Conservation (phyloP, 345 rosid species). For the Eutrema yunnanense region DNA sequence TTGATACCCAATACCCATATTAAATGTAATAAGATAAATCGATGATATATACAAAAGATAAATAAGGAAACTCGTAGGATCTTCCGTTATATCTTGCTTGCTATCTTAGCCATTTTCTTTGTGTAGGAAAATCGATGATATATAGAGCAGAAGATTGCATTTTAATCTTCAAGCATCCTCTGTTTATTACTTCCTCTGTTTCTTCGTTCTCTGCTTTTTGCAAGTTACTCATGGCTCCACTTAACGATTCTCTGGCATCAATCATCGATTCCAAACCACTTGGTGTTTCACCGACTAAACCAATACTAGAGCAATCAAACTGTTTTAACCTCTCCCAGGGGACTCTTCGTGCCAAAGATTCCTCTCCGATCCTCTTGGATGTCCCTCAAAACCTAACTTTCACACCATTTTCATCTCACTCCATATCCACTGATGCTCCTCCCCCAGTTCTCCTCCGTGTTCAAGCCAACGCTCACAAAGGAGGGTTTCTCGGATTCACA, state of each 20-base stretch:
- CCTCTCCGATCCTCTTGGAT: constrained; percentile 45
- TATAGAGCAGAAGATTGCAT: neutral
- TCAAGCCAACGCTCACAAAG: constrained; percentile 44
- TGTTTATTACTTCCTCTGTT: neutral
- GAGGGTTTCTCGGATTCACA: constrained; percentile 67
- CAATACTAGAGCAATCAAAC: constrained; percentile 6
- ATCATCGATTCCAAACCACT: constrained; percentile 8
- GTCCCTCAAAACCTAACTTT: constrained; percentile 60
- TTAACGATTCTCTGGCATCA: constrained; percentile 36
- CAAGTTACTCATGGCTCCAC: constrained; percentile 49
- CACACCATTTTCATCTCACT: constrained; percentile 38
- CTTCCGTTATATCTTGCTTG: neutral
- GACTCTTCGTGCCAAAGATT: constrained; percentile 40
- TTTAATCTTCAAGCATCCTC: neutral
- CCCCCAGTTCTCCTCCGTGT: constrained; percentile 46
- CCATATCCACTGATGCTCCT: constrained; percentile 48
- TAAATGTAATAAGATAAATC: neutral
- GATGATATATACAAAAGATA: constrained; percentile 7
- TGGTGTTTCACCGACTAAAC: constrained; percentile 4
- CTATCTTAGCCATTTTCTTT: neutral
- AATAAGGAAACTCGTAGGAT: neutral
- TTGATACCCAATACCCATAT: neutral
- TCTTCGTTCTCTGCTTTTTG: neutral
- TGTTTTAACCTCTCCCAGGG: constrained; percentile 39
- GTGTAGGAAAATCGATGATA: neutral